Conservation (phyloP, 2,329 filamentous ascomycete species). For the Aspergillus ruber region DNA sequence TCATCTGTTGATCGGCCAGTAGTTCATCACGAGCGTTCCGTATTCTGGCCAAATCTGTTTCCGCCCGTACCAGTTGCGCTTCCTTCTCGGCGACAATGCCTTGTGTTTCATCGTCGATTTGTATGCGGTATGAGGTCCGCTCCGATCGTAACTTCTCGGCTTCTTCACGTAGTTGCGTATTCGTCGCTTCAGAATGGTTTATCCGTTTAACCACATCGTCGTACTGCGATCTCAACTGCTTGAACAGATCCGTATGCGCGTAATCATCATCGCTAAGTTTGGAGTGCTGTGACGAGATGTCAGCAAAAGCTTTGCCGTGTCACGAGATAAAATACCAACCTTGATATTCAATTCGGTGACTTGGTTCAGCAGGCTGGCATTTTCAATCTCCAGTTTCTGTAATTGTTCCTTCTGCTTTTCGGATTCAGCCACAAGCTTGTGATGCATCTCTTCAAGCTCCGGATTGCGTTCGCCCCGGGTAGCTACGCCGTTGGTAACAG, state of each 20-base stretch:
- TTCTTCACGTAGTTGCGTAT: slow-evolving; percentile 76
- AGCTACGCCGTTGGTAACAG: slow-evolving; percentile 49
- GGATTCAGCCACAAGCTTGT: slow-evolving; percentile 68
- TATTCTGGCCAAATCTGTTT: slow-evolving; percentile 80
- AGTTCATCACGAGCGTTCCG: slow-evolving; percentile 79
- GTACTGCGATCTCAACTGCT: slow-evolving; percentile 79
- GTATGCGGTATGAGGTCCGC: slow-evolving; percentile 70
- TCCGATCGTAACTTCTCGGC: slow-evolving; percentile 80
- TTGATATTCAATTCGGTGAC: slow-evolving; percentile 65
- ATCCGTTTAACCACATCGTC: slow-evolving; percentile 89
- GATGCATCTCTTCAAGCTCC: slow-evolving; percentile 68
- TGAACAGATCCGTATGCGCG: slow-evolving; percentile 86
- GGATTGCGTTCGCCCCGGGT: slow-evolving; percentile 52
- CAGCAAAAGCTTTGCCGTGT: background rate
- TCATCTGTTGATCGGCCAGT: slow-evolving; percentile 69
- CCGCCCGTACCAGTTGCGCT: slow-evolving; percentile 69
- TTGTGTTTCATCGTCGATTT: slow-evolving; percentile 75
- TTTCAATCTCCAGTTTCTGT: slow-evolving; percentile 69
- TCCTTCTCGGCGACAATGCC: slow-evolving; percentile 69
- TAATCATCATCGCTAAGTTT: slow-evolving; percentile 87
- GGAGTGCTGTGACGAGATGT: slow-evolving; percentile 45
- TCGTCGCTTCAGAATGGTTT: slow-evolving; percentile 84
- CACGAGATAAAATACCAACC: slow-evolving; percentile 23
- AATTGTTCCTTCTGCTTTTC: slow-evolving; percentile 85
- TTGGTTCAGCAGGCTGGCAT: slow-evolving; percentile 67